These are phyloP conservation scores for Alectoria sarmentosa DNA, from an alignment of 495 filamentous ascomycete species.

Conservation along the genomic window DNA sequence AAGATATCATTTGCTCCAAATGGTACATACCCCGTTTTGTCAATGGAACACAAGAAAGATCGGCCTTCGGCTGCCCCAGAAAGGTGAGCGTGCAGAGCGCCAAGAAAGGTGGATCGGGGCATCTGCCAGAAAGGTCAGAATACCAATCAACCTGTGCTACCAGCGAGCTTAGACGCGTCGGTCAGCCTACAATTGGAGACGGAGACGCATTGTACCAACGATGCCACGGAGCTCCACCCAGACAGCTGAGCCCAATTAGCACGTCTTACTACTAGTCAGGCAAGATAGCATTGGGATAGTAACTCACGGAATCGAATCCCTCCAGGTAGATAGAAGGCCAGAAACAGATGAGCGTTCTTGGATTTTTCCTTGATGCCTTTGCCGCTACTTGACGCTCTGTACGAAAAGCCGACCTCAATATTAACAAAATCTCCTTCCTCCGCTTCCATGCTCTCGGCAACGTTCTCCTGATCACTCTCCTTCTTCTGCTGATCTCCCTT, in stretches of 20 bases:
- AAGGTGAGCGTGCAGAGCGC: conserved; percentile 62
- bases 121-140: conserved; percentile 20
- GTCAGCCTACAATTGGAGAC: conserved; percentile 46
- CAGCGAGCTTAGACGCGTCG: neutral
- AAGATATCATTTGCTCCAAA: no score
- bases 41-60: conserved; percentile 59
- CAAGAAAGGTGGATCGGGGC: conserved; percentile 67
- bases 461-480: conserved; percentile 38
- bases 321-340: conserved; percentile 60
- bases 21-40: conserved; percentile 56
- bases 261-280: neutral
- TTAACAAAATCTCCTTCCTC: conserved; percentile 70
- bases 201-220: conserved; percentile 55
- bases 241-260: conserved; percentile 38
- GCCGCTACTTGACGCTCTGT: conserved; percentile 50
- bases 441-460: conserved; percentile 61
- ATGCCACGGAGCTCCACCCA: conserved; percentile 67
- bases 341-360: conserved; percentile 62
- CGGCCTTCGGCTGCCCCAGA: conserved; percentile 69
- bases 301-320: conserved; percentile 45
- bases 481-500: conserved; percentile 27
- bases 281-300: neutral
- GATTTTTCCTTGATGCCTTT: conserved; percentile 51
- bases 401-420: conserved; percentile 62
- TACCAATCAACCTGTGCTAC: neutral